A percentile compares a stretch with the other conserved stretches of the same genome.
Conservation (phyloP, 805 yeast genomes). For the Lipomyces yamadae region DNA sequence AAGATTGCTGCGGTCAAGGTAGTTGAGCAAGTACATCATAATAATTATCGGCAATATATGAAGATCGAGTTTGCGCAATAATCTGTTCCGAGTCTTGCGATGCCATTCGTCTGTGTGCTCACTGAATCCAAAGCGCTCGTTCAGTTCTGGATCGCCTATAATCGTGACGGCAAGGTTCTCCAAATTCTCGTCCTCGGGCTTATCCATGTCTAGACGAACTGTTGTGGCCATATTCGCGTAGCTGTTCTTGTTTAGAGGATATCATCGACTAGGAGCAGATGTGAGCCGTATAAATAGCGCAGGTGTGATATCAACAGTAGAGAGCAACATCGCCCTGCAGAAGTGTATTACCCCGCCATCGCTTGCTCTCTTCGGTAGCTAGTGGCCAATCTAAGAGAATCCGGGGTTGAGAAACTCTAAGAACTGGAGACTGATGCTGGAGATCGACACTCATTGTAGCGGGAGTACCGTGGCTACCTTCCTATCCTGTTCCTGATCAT, state of each 20-base stretch:
- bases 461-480: no score
- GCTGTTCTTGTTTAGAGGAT: not conserved
- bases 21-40: conserved; percentile 40
- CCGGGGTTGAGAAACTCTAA: no score
- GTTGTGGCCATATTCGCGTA: not conserved
- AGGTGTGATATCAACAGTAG: no score
- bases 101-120: conserved; percentile 21
- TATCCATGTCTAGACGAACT: not conserved
- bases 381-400: no score
- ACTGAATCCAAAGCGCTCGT: conserved; percentile 13
- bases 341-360: no score
- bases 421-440: no score
- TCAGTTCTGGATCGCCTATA: conserved; percentile 5
- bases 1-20: conserved; percentile 54
- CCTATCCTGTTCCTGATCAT: no score
- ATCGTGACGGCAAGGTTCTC: not conserved
- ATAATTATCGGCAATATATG: conserved; percentile 37
- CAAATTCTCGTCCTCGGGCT: conserved; percentile 3
- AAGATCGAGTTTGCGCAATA: conserved; percentile 14
- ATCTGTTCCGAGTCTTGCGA: conserved; percentile 40
- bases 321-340: no score
- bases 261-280: not conserved
- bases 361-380: no score
- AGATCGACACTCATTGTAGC: no score
- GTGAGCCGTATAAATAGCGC: not conserved